Conservation (phyloP, 345 rosid species). For the Arabis alpina region DNA sequence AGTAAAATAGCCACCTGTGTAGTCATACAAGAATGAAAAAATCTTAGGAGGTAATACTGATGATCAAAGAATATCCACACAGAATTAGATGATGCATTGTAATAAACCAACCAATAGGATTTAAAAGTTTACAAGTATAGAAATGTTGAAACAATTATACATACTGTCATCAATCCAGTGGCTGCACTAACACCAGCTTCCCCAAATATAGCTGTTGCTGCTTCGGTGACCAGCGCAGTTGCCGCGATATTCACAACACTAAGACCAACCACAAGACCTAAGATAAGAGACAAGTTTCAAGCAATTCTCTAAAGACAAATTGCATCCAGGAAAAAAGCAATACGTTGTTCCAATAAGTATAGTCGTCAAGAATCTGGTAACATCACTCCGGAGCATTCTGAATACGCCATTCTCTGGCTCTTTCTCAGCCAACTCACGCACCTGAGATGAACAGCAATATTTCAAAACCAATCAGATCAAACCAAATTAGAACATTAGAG, state of each 20-base stretch:
- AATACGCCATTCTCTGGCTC: constrained; percentile 96
- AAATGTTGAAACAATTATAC: constrained; percentile 38
- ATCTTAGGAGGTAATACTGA: constrained; percentile 10
- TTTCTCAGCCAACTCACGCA: constrained; percentile 95
- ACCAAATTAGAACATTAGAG: constrained; percentile 12
- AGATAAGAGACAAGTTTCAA: constrained; percentile 43
- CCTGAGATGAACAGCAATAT: constrained; percentile 53
- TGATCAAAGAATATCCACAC: constrained; percentile 14
- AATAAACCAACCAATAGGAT: constrained; percentile 5
- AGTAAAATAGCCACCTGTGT: constrained; percentile 88
- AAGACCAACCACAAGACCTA: constrained; percentile 43
- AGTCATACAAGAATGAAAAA: constrained; percentile 25
- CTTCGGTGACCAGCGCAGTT: constrained; percentile 97
- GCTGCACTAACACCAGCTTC: constrained; percentile 99
- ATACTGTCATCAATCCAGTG: constrained; percentile 97
- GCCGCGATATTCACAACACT: constrained; percentile 99
- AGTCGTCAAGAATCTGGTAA: constrained; percentile 96
- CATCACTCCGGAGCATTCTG: constrained; percentile 95
- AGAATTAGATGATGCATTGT: neutral
- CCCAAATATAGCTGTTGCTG: constrained; percentile 98
- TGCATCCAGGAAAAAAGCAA: constrained; percentile 39
- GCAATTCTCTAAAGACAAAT: constrained; percentile 34
- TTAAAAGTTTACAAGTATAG: neutral
- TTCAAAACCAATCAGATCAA: constrained; percentile 36
- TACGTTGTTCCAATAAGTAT: constrained; percentile 99